A percentile compares a stretch with the other conserved stretches of the same genome.
These are phyloP conservation scores for Penicillium sclerotiorum DNA, from an alignment of 2,329 filamentous ascomycete species.

Conservation along the genomic window DNA sequence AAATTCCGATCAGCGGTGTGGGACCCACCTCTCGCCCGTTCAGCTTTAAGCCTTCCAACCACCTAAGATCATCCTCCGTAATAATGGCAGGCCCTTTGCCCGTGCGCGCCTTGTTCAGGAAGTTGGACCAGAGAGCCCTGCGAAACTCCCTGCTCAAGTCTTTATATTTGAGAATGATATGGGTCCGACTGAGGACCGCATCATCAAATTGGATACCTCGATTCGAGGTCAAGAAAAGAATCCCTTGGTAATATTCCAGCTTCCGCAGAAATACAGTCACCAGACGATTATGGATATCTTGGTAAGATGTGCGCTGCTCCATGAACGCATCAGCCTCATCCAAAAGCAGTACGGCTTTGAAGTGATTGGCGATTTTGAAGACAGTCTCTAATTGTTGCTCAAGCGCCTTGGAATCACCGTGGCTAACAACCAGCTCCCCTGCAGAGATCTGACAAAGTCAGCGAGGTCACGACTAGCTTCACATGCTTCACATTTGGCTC, in stretches of 20 bases:
- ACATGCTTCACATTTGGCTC: conserved; percentile 1
- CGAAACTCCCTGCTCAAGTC: conserved; percentile 27
- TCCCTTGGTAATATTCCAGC: conserved; percentile 43
- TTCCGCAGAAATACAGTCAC: conserved; percentile 42
- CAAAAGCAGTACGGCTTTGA: conserved; percentile 38
- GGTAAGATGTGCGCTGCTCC: conserved; percentile 16
- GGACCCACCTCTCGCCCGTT: conserved; percentile 21
- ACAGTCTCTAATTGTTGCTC: conserved; percentile 25
- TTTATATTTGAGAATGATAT: conserved; percentile 36
- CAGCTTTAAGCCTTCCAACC: conserved; percentile 11
- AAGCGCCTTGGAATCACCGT: conserved; percentile 43
- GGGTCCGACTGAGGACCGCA: conserved; percentile 37
- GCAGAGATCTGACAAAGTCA: conserved; percentile 22
- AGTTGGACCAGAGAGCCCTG: conserved; percentile 35
- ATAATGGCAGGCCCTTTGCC: conserved; percentile 16
- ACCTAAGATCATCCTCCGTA: conserved; percentile 8
- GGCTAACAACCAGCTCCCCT: conserved; percentile 18
- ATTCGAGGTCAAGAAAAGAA: conserved; percentile 46
- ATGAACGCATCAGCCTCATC: conserved; percentile 46
- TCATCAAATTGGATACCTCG: conserved; percentile 39
- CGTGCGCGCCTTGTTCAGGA: conserved; percentile 18
- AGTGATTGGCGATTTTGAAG: conserved; percentile 29
- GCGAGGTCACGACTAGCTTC: not conserved
- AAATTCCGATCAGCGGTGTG: not conserved
- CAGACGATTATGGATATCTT: conserved; percentile 33